phyloP scores from a whole-genome alignment of 139 green algal genomes.

The Spirogloea muscicola region DNA sequence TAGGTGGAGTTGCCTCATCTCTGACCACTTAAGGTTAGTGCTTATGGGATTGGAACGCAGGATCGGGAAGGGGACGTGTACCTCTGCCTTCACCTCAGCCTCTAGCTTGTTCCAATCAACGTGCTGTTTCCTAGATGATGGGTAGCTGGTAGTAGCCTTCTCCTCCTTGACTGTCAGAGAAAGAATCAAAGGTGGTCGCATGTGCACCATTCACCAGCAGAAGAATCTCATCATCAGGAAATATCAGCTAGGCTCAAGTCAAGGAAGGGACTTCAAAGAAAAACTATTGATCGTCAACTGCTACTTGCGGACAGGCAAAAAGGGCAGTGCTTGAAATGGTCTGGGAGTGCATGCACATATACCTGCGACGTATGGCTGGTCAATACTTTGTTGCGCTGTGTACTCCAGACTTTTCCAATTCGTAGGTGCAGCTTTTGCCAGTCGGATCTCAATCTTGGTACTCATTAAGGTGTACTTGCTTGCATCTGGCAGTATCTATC shows the following conservation, averaged over 20 bases:
- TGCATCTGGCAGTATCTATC: constrained; percentile 30
- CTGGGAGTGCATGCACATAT: constrained; percentile 9
- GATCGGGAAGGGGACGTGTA: too few relatives aligned
- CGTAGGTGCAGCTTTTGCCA: constrained; percentile 24
- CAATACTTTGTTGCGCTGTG: background rate
- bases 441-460: constrained; percentile 42
- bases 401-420: constrained; percentile 38
- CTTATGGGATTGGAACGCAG: too few relatives aligned
- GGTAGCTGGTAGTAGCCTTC: constrained; percentile 9
- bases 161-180: background rate
- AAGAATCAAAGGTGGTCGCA: background rate
- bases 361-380: constrained; percentile 26
- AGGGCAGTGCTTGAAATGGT: background rate
- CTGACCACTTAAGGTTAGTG: too few relatives aligned
- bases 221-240: background rate
- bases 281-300: constrained; percentile 2
- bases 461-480: constrained; percentile 14
- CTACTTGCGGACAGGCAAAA: background rate
- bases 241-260: background rate
- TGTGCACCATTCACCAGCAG: background rate
- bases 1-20: too few relatives aligned
- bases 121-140: constrained; percentile 14
- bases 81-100: constrained; percentile 37
- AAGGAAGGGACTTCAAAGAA: constrained; percentile 12
- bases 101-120: constrained; percentile 47